Conservation (phyloP, 1,139 yeast species). For the Yamadazyma atmosphaerica region DNA sequence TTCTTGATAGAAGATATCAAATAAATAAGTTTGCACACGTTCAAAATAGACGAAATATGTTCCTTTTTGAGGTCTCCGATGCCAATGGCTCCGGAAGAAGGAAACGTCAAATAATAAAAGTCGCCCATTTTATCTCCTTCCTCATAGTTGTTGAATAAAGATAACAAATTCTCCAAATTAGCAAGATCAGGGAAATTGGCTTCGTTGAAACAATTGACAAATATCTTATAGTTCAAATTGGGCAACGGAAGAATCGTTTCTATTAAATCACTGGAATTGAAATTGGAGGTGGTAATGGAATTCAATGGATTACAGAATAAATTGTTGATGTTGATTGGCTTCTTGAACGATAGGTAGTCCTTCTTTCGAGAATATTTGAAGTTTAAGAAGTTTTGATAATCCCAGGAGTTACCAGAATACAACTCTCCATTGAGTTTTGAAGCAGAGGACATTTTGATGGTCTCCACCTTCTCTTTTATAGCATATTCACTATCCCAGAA, state of each 20-base stretch:
- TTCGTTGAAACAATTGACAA: slow-evolving; percentile 51
- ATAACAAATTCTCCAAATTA: slow-evolving; percentile 35
- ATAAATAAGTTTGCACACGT: slow-evolving; percentile 62
- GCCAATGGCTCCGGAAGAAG: slow-evolving; percentile 81
- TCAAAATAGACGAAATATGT: slow-evolving; percentile 57
- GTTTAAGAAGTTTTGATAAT: slow-evolving; percentile 37
- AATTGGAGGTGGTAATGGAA: slow-evolving; percentile 44
- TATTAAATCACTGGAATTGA: slow-evolving; percentile 18
- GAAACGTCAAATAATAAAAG: slow-evolving; percentile 58
- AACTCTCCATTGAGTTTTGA: slow-evolving; percentile 56
- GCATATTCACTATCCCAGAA: slow-evolving; percentile 72
- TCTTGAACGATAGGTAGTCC: slow-evolving; percentile 10
- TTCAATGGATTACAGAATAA: slow-evolving; percentile 52
- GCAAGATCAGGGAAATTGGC: slow-evolving; percentile 53
- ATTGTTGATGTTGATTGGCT: slow-evolving; percentile 20
- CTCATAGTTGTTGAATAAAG: slow-evolving; percentile 23
- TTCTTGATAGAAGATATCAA: slow-evolving; percentile 35
- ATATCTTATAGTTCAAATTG: slow-evolving; percentile 39
- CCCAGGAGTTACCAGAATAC: slow-evolving; percentile 79
- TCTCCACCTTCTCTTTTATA: slow-evolving; percentile 76
- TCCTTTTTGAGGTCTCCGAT: slow-evolving; percentile 65
- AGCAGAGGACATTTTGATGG: slow-evolving; percentile 81
- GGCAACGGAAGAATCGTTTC: slow-evolving; percentile 31
- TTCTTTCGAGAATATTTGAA: slow-evolving; percentile 22
- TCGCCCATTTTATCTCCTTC: slow-evolving; percentile 20